Evolutionary conservation across 2,329 filamentous ascomycete species (phyloP), one percentile per base, ranked within the genome.

Genomic region (Colletotrichum sp.): DNA sequence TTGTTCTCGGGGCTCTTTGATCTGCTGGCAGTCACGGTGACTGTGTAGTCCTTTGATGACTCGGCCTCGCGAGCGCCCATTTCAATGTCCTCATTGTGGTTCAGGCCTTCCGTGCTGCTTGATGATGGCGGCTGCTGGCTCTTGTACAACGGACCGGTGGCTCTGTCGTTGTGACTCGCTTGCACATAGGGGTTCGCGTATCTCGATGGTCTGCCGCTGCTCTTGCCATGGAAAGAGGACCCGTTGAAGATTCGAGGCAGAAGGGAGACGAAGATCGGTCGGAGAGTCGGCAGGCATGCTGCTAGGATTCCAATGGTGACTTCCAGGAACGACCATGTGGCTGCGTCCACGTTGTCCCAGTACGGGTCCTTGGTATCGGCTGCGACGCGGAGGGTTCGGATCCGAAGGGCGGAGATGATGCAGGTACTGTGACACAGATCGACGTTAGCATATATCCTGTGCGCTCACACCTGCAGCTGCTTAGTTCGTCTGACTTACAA

Each of bases 291-390:
- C 26, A 83, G 77, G 32, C 80, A 81, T 3, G 82, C 81, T 30
- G 80, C 82, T 4, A 81, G 39, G 16, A 83, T 82, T 28, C 79
- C 81, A 26, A 80, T 80, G 68, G 80, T 81, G 70, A 83, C 77
- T 72, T 84, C 82, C 34, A 81, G 80, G 61, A 81, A 79, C 13
- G 81, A 81, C 79, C 81, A 82, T 60, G 81, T 82, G 2, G 82
- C 80, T 1, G 82, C 80, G 9, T 80, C 78, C 3, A 81, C 79
- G 34, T 82, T 82, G 67, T 82, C 81, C 82, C 82, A 84, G 32
- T 81, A 79, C 2, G 78, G 77, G 74, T 79, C 78, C 18, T 75
- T 18, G 6, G 78, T 79, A 4, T 71, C 73, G 24, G 77, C 77
- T 12, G 80, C 80, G 12, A 61, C 61, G 59, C 77, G 78, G 21